Base-by-base conservation (phyloP, 768 basidiomycete genomes). In the Daedaleopsis nitida region DNA sequence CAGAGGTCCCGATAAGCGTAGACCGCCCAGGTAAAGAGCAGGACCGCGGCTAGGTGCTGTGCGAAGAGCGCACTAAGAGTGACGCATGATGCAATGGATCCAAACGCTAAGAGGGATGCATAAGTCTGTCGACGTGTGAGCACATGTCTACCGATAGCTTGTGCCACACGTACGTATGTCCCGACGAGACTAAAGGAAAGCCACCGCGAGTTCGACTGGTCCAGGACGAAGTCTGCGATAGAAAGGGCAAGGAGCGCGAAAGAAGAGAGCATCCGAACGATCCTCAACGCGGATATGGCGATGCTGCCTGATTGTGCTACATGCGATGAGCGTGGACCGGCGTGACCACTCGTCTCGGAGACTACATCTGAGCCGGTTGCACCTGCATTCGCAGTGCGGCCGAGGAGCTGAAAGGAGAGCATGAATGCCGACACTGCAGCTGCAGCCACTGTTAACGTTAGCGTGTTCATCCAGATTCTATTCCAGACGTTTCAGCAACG, bases 1-100 rank as follows among this genome's bases (percentile, higher is more conserved):
- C 78, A 86, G 10, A 89, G 54, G 66, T 85, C 81, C 17, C 87
- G 80, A 65, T 85, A 86, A 37, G 74, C 72, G 65, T 80, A 88
- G 8, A 86, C 76, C 10, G 65, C 65, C 68, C 83, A 82, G 7
- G 75, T 74, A 24, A 75, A 71, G n/a, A 84, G 66, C 11, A 88
- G 72, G 1, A 87, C 66, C n/a, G 73, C 67, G 55, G 77, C 80
- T 58, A 84, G 71, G 66, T 89, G 86, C 10, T 70, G 71, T 23
- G 76, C 77, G 6, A 73, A 70, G 16, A 68, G 27, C 3, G 23
- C 57, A 17, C 58, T 67, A 12, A 65, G 47, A 9, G 35, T 34
- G 19, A 43, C 58, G n/a, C 59, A 52, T 11, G 66, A 57, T 8
- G 61, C 59, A 1, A 70, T 45, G 8, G 70, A 54, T 1, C 69